These are phyloP conservation scores for Aspergillus arachidicola DNA, from an alignment of 2,329 filamentous ascomycete species.

Conservation along the genomic window DNA sequence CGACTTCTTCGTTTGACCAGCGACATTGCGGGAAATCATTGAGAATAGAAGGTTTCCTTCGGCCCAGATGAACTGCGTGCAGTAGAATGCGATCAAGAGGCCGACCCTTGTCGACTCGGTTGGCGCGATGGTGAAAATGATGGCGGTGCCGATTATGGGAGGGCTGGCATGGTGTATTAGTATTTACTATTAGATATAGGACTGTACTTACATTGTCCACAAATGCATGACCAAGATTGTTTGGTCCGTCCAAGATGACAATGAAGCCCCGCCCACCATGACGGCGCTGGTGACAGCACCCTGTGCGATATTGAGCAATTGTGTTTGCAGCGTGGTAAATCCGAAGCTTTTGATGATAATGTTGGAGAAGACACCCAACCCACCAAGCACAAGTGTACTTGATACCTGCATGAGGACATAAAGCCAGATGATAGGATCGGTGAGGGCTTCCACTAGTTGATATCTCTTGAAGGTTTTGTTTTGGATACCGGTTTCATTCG, in stretches of 20 bases:
- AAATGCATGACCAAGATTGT: conserved; percentile 30
- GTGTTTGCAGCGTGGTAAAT: conserved; percentile 65
- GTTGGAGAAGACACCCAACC: conserved; percentile 41
- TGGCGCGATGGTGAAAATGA: conserved; percentile 64
- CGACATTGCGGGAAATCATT: conserved; percentile 16
- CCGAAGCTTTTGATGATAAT: conserved; percentile 68
- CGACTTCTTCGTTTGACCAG: conserved; percentile 18
- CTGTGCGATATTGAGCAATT: conserved; percentile 71
- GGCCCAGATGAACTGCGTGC: conserved; percentile 69
- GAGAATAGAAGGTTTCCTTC: conserved; percentile 56
- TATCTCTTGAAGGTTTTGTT: conserved; percentile 53
- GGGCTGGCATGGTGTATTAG: conserved; percentile 51
- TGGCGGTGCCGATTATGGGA: conserved; percentile 68
- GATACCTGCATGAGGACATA: conserved; percentile 20
- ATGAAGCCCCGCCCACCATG: conserved; percentile 53
- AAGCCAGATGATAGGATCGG: conserved; percentile 21
- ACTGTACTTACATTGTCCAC: background rate
- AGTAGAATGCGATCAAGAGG: conserved; percentile 70
- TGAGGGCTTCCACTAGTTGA: conserved; percentile 52
- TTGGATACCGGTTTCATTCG: conserved; percentile 62
- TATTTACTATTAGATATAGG: conserved; percentile 56
- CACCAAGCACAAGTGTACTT: conserved; percentile 28
- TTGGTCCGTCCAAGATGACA: conserved; percentile 11
- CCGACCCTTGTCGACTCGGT: conserved; percentile 60
- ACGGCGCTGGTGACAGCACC: conserved; percentile 72